Percentiles rank a stretch among this genome's conserved stretches.
phyloP scores from a whole-genome alignment of 1,284 basidiomycete genomes.

The Vanrija pseudolonga region DNA sequence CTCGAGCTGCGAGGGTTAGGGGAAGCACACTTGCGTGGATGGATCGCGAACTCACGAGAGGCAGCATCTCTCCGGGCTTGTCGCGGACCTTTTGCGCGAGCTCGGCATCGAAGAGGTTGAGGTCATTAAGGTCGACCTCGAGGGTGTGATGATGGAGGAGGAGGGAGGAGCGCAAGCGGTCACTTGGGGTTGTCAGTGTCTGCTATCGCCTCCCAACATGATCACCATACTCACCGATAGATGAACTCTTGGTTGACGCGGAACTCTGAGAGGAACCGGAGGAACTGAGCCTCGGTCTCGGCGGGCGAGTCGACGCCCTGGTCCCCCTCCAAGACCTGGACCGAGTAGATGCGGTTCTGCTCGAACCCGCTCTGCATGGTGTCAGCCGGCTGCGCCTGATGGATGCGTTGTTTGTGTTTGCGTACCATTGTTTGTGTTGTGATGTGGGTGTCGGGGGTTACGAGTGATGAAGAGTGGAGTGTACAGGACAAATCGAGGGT shows the following conservation, averaged over 20 bases:
- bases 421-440: neutral
- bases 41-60: conserved; percentile 61
- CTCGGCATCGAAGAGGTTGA: conserved; percentile 89
- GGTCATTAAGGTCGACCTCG: conserved; percentile 86
- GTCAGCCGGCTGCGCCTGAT: neutral
- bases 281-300: conserved; percentile 71
- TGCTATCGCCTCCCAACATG: neutral
- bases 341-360: conserved; percentile 69
- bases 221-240: conserved; percentile 60
- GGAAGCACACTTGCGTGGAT: neutral
- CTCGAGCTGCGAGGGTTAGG: conserved; percentile 65
- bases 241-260: conserved; percentile 83
- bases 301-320: conserved; percentile 64
- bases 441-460: neutral
- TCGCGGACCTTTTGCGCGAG: conserved; percentile 88
- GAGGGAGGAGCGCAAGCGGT: conserved; percentile 83
- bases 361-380: conserved; percentile 63
- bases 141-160: conserved; percentile 86
- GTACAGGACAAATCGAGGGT: neutral
- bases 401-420: neutral
- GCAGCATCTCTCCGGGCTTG: conserved; percentile 81
- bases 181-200: conserved; percentile 57
- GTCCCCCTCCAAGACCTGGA: conserved; percentile 64
- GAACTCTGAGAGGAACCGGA: conserved; percentile 81
- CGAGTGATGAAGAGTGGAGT: neutral